phyloP scores from a whole-genome alignment of 495 filamentous ascomycete genomes.

The Aspergillus avenaceus region DNA sequence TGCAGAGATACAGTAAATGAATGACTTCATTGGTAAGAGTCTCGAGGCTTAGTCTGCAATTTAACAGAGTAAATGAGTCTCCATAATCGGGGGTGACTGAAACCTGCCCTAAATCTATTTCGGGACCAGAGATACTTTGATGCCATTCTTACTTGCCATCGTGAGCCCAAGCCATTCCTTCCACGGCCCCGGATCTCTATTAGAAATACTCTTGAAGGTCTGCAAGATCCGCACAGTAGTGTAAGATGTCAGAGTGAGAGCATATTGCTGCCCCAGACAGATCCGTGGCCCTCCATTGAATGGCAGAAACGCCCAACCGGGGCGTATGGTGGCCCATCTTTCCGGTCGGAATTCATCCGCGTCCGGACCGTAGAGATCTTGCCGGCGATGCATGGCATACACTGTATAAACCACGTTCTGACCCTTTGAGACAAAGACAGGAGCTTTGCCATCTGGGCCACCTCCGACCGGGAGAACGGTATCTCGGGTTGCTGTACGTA shows the following conservation, averaged over 20 bases:
- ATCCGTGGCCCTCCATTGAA: slow-evolving; percentile 76
- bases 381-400: slow-evolving; percentile 69
- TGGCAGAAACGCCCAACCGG: slow-evolving; percentile 61
- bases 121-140: neutral
- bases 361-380: slow-evolving; percentile 32
- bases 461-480: slow-evolving; percentile 69
- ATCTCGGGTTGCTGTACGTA: slow-evolving; percentile 60
- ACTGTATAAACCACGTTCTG: slow-evolving; percentile 45
- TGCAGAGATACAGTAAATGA: no score
- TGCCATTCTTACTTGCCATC: slow-evolving; percentile 1
- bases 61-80: no score
- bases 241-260: slow-evolving; percentile 67
- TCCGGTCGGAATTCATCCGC: slow-evolving; percentile 59
- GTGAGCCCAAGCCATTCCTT: slow-evolving; percentile 5
- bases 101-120: neutral
- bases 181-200: slow-evolving; percentile 13
- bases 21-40: no score
- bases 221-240: slow-evolving; percentile 62
- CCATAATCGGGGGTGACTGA: no score
- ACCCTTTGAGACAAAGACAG: slow-evolving; percentile 62
- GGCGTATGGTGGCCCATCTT: slow-evolving; percentile 51
- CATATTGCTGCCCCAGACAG: slow-evolving; percentile 68
- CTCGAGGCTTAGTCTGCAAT: no score
- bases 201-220: slow-evolving; percentile 40
- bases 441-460: slow-evolving; percentile 59